Evolutionary conservation across 345 rosid species (phyloP), one percentile per base, ranked within the genome.

Genomic region (Streptanthus diversifolius): DNA sequence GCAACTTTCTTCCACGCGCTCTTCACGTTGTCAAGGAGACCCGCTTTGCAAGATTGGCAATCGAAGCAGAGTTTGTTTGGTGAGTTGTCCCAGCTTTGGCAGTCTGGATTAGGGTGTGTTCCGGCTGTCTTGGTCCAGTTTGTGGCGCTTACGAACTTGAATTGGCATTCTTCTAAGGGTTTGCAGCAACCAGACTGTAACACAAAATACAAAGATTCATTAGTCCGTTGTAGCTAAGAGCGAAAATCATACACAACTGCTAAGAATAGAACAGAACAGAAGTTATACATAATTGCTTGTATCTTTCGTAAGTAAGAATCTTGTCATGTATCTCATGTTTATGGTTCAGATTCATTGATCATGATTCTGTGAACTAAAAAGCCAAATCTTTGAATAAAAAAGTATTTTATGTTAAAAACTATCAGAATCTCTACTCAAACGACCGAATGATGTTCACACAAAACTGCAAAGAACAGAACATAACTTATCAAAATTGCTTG

Each of bases 171-270:
- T 44, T 84, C 80, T 1, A 86, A 79, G 14, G 97, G 99, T 86
- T 91, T 95, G 77, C 99, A 95, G 85, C 99, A 95, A 47, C 99
- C 99, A 68, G 99, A 87, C 99, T 95, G 86, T 75, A 66, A 70
- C 33, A 63, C 25, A 53, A 8, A 35, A 41, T 19, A 51, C 33
- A 56, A 45, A 33, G 12, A 60, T 13, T 6, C 4, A 2, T 60
- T 68, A 39, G 66, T 66, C 37, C 24, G 33, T 24, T 13, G 56
- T 9, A 35, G 36, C 36, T 1, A 35, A 35, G 39, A 35, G 12
- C 12, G 39, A 35, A 35, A 35, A 35, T 35, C 12, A 35, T 8
- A 35, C 39, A 35, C 8, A 35, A 3, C 3, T 35, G 39, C 39
- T 35, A 8, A 9, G 10, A 35, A 35, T 12, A 35, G 39, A 35